phyloP scores from a whole-genome alignment of 108 stramenopile species.

The Cylindrotheca fusiformis region DNA sequence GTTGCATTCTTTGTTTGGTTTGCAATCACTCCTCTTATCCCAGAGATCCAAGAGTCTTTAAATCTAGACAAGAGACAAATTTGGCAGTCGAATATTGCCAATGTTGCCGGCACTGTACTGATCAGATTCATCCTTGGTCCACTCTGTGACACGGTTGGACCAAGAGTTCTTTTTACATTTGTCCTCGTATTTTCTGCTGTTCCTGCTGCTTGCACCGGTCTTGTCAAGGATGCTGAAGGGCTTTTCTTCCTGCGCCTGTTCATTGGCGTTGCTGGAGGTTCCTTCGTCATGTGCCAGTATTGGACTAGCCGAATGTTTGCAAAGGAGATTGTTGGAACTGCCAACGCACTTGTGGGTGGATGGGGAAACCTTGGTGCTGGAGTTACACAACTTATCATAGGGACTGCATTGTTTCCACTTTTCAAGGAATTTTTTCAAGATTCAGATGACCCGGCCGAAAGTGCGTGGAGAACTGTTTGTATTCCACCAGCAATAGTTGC shows the following conservation, averaged over 20 bases:
- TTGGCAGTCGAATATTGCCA: slow-evolving; percentile 79
- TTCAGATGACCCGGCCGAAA: slow-evolving; percentile 46
- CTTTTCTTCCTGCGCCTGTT: slow-evolving; percentile 71
- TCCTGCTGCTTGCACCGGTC: slow-evolving; percentile 78
- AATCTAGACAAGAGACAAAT: slow-evolving; percentile 66
- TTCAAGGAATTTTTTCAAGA: slow-evolving; percentile 60
- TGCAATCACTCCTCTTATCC: slow-evolving; percentile 82
- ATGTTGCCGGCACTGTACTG: slow-evolving; percentile 69
- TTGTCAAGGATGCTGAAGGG: slow-evolving; percentile 68
- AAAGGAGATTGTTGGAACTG: slow-evolving; percentile 84
- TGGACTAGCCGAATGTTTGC: slow-evolving; percentile 90
- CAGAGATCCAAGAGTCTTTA: slow-evolving; percentile 61
- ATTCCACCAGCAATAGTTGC: slow-evolving; percentile 76
- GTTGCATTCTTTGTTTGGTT: slow-evolving; percentile 91
- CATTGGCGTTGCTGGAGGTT: slow-evolving; percentile 81
- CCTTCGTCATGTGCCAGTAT: slow-evolving; percentile 91
- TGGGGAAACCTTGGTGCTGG: slow-evolving; percentile 94
- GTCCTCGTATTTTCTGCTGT: slow-evolving; percentile 64
- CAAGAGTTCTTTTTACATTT: slow-evolving; percentile 62
- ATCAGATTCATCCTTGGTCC: slow-evolving; percentile 79
- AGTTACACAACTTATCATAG: slow-evolving; percentile 77
- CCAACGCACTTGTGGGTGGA: slow-evolving; percentile 86
- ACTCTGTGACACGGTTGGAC: slow-evolving; percentile 72
- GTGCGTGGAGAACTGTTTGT: slow-evolving; percentile 81
- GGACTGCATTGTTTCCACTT: slow-evolving; percentile 67